Percentiles rank a stretch among this genome's conserved stretches.
Conservation (phyloP, 345 rosid species). For the Salix udensis region DNA sequence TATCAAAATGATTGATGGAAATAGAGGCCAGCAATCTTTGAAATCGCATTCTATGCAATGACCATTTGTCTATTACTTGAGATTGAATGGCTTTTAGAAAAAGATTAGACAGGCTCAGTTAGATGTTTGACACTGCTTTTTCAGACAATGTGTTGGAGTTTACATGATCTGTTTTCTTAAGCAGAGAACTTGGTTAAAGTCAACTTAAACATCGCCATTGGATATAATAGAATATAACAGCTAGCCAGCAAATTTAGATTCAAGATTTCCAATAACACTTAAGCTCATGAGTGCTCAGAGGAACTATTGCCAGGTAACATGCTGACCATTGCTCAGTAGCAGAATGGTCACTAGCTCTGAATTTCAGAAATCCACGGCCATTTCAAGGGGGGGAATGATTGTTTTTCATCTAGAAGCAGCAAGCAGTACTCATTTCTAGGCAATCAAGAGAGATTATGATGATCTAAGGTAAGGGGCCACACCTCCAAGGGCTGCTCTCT, state of each 20-base stretch:
- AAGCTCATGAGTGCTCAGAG: neutral
- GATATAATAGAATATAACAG: neutral
- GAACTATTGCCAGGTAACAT: neutral
- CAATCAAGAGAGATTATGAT: slow-evolving; percentile 7
- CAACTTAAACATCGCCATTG: neutral
- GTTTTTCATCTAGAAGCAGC: neutral
- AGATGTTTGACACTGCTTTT: neutral
- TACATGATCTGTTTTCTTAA: neutral
- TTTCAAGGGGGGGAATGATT: neutral
- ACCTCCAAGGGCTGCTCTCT: slow-evolving; percentile 87
- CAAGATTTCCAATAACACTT: neutral
- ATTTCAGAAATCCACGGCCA: neutral
- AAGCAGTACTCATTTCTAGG: neutral
- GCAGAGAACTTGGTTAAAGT: neutral
- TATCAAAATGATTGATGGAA: neutral
- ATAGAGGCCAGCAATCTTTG: neutral
- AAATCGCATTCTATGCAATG: neutral
- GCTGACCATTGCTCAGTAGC: slow-evolving; percentile 1
- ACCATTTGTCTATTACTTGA: neutral
- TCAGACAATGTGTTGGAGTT: neutral
- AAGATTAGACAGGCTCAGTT: neutral
- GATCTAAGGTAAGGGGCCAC: slow-evolving; percentile 21
- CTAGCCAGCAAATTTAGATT: neutral
- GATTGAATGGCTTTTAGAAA: neutral
- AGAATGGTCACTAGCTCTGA: neutral